These are phyloP conservation scores for Mycena albidolilacea DNA, from an alignment of 768 basidiomycete genomes.

Conservation along the genomic window DNA sequence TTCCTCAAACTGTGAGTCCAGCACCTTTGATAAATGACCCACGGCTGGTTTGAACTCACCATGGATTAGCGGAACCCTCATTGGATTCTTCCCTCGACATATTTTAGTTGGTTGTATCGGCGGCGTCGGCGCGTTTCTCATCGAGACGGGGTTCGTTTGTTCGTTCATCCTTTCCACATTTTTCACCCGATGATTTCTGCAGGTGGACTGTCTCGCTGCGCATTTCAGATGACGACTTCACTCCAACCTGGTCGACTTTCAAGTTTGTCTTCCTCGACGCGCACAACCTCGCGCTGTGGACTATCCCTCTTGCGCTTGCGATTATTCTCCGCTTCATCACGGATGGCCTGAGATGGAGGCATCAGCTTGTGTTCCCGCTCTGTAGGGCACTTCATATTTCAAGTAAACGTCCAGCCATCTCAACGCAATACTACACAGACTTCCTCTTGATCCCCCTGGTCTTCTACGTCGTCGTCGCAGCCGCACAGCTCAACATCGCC, in stretches of 20 bases:
- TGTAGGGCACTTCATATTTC: slow-evolving; percentile 64
- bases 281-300: slow-evolving; percentile 83
- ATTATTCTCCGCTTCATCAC: slow-evolving; percentile 86
- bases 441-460: slow-evolving; percentile 84
- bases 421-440: slow-evolving; percentile 58
- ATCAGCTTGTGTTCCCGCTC: slow-evolving; percentile 93
- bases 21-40: too few relatives aligned
- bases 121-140: slow-evolving; percentile 95
- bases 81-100: slow-evolving; percentile 97
- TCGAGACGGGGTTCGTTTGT: slow-evolving; percentile 84
- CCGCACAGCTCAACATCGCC: slow-evolving; percentile 71
- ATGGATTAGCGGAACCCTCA: slow-evolving; percentile 69
- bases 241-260: slow-evolving; percentile 75
- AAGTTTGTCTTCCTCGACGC: slow-evolving; percentile 75
- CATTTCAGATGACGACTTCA: slow-evolving; percentile 83
- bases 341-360: slow-evolving; percentile 70
- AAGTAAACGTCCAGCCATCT: neutral
- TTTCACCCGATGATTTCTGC: slow-evolving; percentile 5
- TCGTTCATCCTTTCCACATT: slow-evolving; percentile 1
- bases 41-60: too few relatives aligned
- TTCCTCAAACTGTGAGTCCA: slow-evolving; percentile 69
- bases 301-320: slow-evolving; percentile 83
- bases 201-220: slow-evolving; percentile 90
- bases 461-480: slow-evolving; percentile 87
- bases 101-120: slow-evolving; percentile 99